Conservation (phyloP, 2,329 filamentous ascomycete species). For the Hymenoscyphus fraxineus region DNA sequence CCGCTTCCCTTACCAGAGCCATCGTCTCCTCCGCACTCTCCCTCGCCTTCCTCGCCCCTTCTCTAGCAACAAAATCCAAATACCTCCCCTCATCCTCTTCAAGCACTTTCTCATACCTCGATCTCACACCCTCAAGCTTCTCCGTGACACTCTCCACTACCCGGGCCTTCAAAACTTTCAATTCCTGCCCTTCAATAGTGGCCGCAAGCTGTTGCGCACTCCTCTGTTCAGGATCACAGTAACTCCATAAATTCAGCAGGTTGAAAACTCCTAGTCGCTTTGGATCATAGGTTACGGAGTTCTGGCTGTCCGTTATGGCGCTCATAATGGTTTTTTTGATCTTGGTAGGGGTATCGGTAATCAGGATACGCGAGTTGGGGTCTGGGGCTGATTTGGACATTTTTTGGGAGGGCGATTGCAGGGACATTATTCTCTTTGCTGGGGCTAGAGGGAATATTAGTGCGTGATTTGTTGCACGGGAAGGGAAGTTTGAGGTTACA, state of each 20-base stretch:
- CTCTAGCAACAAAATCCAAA: conserved; percentile 53
- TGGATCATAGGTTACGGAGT: conserved; percentile 69
- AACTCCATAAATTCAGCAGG: conserved; percentile 73
- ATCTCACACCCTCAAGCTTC: conserved; percentile 52
- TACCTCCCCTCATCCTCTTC: conserved; percentile 44
- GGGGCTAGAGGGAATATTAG: conserved; percentile 40
- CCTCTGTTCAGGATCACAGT: conserved; percentile 51
- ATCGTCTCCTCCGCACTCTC: conserved; percentile 54
- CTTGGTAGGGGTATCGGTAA: conserved; percentile 64
- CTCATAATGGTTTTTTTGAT: conserved; percentile 67
- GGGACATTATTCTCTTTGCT: conserved; percentile 83
- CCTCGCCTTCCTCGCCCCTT: conserved; percentile 59
- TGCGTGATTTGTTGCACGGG: not conserved
- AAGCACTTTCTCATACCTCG: conserved; percentile 53
- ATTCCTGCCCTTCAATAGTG: conserved; percentile 40
- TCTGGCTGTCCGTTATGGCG: conserved; percentile 72
- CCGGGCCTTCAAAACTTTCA: conserved; percentile 60
- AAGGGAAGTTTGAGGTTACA: conserved; percentile 45
- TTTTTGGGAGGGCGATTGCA: conserved; percentile 72
- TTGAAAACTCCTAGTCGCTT: conserved; percentile 81
- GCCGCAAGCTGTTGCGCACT: conserved; percentile 41
- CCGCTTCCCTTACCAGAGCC: conserved; percentile 40
- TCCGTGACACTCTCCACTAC: conserved; percentile 56
- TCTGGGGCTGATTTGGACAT: conserved; percentile 90
- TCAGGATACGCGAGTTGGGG: conserved; percentile 71